Evolutionary conservation across 164 flowering plant genomes (phyloP), one percentile per base, ranked within the genome.

Genomic region (Aristolochia fimbriata): DNA sequence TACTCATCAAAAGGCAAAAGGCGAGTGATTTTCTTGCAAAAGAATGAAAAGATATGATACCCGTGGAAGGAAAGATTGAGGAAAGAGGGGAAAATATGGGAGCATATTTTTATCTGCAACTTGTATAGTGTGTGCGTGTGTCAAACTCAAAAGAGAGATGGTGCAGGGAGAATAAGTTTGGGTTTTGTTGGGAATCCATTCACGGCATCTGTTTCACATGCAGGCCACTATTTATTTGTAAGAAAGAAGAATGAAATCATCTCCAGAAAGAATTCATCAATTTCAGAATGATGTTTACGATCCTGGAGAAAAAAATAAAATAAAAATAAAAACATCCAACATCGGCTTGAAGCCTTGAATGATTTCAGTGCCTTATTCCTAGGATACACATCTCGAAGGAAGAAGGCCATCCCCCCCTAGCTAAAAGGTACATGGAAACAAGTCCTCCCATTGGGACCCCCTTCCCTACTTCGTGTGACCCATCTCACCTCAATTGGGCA

Each of bases 21-120:
- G 53, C 53, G 53, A 50, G 12, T n/a, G 53, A 50, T 50, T 50
- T 50, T 50, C 53, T 22, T n/a, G 53, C 53, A 50, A 50, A 50
- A n/a, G n/a, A n/a, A n/a, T n/a, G n/a, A n/a, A n/a, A n/a, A 22
- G 22, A 50, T 12, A 23, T n/a, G 53, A 22, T n/a, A 10, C 21
- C 53, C 21, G 53, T 50, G 53, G 20, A 50, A 16, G 53, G 21
- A 50, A 50, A 50, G 43, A 37, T 37, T 37, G 53, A 50, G 53
- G 22, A 12, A 50, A 50, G 22, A 50, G 53, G 53, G 22, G 4
- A 22, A 50, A 50, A 50, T 22, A 50, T 17, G 53, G 16, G 53
- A 6, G 22, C 22, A 50, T 50, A 37, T 50, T 17, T 50, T 8
- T 50, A 19, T 50, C 53, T n/a, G 53, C 53, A 37, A 37, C 43